These are phyloP conservation scores for Lodderomyces jiufengensis DNA, from an alignment of 1,139 yeast genomes.

Conservation along the genomic window DNA sequence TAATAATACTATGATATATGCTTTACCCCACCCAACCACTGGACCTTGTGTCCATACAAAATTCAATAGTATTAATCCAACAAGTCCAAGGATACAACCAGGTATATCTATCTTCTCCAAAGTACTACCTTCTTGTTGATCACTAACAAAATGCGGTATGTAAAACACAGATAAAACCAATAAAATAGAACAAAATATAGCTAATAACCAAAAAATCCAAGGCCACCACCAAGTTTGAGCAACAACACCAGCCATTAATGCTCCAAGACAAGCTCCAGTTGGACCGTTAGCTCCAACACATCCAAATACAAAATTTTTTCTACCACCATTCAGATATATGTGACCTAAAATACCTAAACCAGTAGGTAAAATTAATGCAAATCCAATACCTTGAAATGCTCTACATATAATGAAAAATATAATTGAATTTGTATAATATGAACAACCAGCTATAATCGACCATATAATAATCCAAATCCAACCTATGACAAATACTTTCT, in stretches of 20 bases:
- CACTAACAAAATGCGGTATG: slow-evolving; percentile 27
- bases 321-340: slow-evolving; percentile 41
- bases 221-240: slow-evolving; percentile 47
- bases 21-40: slow-evolving; percentile 44
- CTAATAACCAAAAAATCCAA: slow-evolving; percentile 49
- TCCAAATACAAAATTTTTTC: slow-evolving; percentile 51
- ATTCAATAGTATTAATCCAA: slow-evolving; percentile 46
- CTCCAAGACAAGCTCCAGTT: slow-evolving; percentile 49
- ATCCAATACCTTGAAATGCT: slow-evolving; percentile 54
- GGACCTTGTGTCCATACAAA: slow-evolving; percentile 58
- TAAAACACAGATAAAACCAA: slow-evolving; percentile 24
- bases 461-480: slow-evolving; percentile 43
- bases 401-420: slow-evolving; percentile 48
- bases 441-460: slow-evolving; percentile 47
- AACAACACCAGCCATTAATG: slow-evolving; percentile 45
- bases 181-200: slow-evolving; percentile 32
- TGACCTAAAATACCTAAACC: slow-evolving; percentile 45
- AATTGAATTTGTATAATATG: slow-evolving; percentile 40
- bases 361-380: slow-evolving; percentile 51
- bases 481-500: slow-evolving; percentile 38
- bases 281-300: slow-evolving; percentile 55
- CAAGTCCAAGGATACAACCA: slow-evolving; percentile 46
- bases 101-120: slow-evolving; percentile 34
- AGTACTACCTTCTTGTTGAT: slow-evolving; percentile 1
- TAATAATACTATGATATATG: slow-evolving; percentile 45